Evolutionary conservation across 225 moss, liverwort and hornwort species (phyloP).

Genomic region (Polytrichum commune): DNA sequence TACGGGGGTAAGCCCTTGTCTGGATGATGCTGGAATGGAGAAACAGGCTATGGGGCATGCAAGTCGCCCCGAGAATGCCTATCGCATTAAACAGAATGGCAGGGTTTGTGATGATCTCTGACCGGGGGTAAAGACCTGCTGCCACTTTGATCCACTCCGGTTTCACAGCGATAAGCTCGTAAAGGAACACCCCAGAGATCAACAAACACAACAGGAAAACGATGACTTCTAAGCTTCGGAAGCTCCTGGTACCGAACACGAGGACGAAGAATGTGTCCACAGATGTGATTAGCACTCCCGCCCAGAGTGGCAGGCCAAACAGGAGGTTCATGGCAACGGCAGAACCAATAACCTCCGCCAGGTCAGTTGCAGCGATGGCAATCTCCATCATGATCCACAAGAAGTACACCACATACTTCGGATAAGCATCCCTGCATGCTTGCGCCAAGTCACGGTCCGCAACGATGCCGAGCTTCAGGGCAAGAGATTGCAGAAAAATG

Average conservation of each 20-base stretch:
- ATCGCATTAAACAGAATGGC: conserved; percentile 68
- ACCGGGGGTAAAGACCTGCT: conserved; percentile 50
- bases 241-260: conserved; percentile 61
- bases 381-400: conserved; percentile 83
- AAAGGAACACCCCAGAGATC: conserved; percentile 69
- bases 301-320: conserved; percentile 84
- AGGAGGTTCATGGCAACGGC: conserved; percentile 82
- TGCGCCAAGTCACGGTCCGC: conserved; percentile 92
- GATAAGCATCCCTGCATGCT: conserved; percentile 86
- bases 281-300: conserved; percentile 78
- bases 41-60: conserved; percentile 92
- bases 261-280: conserved; percentile 83
- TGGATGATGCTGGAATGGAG: conserved; percentile 95
- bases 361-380: conserved; percentile 88
- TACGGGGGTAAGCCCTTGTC: conserved; percentile 78
- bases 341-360: conserved; percentile 93
- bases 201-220: conserved; percentile 62
- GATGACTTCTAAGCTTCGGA: conserved; percentile 70
- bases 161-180: conserved; percentile 81
- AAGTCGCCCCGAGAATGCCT: conserved; percentile 82
- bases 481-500: conserved; percentile 71
- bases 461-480: conserved; percentile 80
- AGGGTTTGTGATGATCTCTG: conserved; percentile 55
- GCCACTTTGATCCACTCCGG: conserved; percentile 69
- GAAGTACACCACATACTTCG: conserved; percentile 62